A percentile compares a stretch with the other conserved stretches of the same genome.
phyloP scores from a whole-genome alignment of 345 rosid genomes.

The Rhodamnia rubescens region DNA sequence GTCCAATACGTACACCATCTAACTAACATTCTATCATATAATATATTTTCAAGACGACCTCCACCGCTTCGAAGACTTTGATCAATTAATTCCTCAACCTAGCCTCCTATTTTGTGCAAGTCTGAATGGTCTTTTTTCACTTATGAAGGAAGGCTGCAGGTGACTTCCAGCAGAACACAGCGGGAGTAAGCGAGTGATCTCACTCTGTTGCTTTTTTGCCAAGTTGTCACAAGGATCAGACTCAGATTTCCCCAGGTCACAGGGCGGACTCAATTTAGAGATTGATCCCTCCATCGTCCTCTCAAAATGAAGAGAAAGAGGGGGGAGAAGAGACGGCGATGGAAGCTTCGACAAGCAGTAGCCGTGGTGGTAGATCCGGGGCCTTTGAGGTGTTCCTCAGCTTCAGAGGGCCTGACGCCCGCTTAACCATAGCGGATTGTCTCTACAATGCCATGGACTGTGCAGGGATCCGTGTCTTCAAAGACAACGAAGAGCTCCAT shows the following conservation, averaged over 20 bases:
- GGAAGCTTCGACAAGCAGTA: neutral
- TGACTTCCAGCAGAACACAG: too few species aligned
- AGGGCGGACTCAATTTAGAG: neutral
- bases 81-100: neutral
- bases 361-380: rapidly evolving
- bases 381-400: neutral
- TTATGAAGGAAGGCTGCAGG: too few species aligned
- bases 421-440: neutral
- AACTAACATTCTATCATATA: too few species aligned
- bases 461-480: neutral
- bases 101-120: neutral
- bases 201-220: neutral
- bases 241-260: neutral
- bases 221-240: neutral
- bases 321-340: rapidly evolving
- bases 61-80: too few species aligned
- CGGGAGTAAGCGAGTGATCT: too few species aligned
- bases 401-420: neutral
- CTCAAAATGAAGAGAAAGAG: neutral
- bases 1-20: too few species aligned
- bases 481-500: neutral
- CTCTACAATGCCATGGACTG: neutral
- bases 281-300: neutral
- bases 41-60: too few species aligned
- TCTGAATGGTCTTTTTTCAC: too few species aligned